These are phyloP conservation scores for Penicillium crystallinum DNA, from an alignment of 495 filamentous ascomycete species.

Conservation along the genomic window DNA sequence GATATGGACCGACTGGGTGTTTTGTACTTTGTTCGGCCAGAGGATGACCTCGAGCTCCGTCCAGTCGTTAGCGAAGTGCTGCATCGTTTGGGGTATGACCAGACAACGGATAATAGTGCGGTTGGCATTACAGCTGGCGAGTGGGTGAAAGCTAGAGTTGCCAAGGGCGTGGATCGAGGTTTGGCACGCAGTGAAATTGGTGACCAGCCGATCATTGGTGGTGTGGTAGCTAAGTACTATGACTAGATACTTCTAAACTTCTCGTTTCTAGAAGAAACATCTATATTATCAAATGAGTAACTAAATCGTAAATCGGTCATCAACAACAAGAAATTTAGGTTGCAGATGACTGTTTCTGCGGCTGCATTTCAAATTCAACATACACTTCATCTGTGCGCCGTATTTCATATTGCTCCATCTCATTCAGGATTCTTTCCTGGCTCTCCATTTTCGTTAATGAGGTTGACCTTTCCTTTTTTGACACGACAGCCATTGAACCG, in stretches of 20 bases:
- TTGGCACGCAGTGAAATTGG: neutral
- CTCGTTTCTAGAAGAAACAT: no score
- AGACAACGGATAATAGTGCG: slow-evolving; percentile 26
- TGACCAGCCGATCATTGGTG: neutral
- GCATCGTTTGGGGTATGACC: slow-evolving; percentile 14
- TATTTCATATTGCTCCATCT: neutral
- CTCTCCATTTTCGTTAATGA: neutral
- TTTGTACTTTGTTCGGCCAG: slow-evolving; percentile 45
- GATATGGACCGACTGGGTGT: slow-evolving; percentile 43
- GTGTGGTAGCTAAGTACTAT: slow-evolving; percentile 2
- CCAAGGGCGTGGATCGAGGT: slow-evolving; percentile 6
- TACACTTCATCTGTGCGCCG: neutral
- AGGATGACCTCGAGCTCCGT: slow-evolving; percentile 28
- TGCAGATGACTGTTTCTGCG: neutral
- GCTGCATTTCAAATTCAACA: slow-evolving; percentile 2
- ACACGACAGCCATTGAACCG: neutral
- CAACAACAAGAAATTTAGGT: neutral
- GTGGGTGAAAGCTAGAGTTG: slow-evolving; percentile 38
- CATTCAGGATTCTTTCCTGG: neutral
- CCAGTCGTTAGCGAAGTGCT: slow-evolving; percentile 29
- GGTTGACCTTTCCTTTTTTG: neutral
- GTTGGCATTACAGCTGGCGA: slow-evolving; percentile 37
- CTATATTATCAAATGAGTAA: no score
- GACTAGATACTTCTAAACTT: neutral
- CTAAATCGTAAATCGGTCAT: no score